Conservation (phyloP, 768 basidiomycete species). For the Ramaria rubella region DNA sequence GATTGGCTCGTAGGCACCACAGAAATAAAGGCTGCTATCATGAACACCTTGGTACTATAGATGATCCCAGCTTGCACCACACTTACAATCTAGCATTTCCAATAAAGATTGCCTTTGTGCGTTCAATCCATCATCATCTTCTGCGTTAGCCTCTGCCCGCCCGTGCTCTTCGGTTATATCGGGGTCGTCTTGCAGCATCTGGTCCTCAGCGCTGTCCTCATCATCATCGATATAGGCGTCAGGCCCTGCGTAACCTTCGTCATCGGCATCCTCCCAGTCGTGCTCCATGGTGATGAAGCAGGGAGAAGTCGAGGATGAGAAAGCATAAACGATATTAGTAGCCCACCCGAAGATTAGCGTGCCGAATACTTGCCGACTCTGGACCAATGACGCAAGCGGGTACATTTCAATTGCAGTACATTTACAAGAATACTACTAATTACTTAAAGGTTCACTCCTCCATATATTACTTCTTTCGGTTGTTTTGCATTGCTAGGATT, state of each 20-base stretch:
- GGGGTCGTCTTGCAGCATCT: conserved; percentile 11
- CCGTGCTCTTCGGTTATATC: not conserved
- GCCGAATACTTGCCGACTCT: too few relatives aligned
- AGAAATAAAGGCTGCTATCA: conserved; percentile 8
- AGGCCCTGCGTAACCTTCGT: conserved; percentile 28
- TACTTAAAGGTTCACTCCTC: not conserved
- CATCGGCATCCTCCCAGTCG: conserved; percentile 17
- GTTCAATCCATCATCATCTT: conserved; percentile 3
- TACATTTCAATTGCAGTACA: not conserved
- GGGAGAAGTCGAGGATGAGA: not conserved
- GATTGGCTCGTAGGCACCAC: not conserved
- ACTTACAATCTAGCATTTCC: conserved; percentile 10
- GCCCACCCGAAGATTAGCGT: not conserved
- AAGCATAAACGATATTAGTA: not conserved
- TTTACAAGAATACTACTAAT: not conserved
- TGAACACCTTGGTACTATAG: not conserved
- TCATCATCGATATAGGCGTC: conserved; percentile 30
- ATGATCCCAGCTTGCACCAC: not conserved
- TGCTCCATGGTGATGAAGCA: not conserved
- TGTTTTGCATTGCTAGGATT: conserved; percentile 63
- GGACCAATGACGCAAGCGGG: too few relatives aligned
- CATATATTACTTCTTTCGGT: conserved; percentile 40
- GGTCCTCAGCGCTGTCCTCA: conserved; percentile 27
- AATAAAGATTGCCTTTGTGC: conserved; percentile 6
- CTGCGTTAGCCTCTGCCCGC: not conserved